phyloP scores from a whole-genome alignment of 2,329 filamentous ascomycete species.

The Fusarium sterilihyphosum region DNA sequence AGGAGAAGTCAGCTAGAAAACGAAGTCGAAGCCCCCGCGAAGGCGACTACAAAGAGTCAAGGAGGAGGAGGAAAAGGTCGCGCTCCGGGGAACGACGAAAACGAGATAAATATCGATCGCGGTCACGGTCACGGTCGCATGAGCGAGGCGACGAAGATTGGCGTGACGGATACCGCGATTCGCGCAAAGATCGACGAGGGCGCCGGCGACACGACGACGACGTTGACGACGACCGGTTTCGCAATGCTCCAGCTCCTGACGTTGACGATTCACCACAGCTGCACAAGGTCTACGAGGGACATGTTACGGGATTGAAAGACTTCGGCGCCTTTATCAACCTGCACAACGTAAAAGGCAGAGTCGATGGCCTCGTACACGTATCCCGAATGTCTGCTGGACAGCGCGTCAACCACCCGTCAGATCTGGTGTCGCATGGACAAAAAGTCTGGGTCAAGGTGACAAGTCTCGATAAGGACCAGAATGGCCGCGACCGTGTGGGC shows the following conservation, averaged over 20 bases:
- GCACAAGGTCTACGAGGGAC: constrained; percentile 89
- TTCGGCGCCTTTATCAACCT: constrained; percentile 96
- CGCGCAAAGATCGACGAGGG: constrained; percentile 48
- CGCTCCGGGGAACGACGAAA: constrained; percentile 54
- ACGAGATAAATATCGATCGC: constrained; percentile 49
- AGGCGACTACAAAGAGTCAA: constrained; percentile 56
- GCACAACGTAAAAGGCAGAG: constrained; percentile 85
- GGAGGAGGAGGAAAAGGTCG: constrained; percentile 52
- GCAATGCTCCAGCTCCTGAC: constrained; percentile 74
- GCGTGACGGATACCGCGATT: constrained; percentile 48
- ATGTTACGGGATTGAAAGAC: constrained; percentile 91
- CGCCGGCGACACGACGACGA: constrained; percentile 56
- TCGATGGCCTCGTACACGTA: constrained; percentile 93
- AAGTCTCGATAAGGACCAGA: constrained; percentile 71
- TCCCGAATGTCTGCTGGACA: constrained; percentile 87
- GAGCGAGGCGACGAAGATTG: constrained; percentile 58
- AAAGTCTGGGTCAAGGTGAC: constrained; percentile 91
- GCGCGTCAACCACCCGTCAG: constrained; percentile 90
- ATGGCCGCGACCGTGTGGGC: constrained; percentile 74
- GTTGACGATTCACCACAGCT: constrained; percentile 83
- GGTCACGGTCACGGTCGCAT: constrained; percentile 52
- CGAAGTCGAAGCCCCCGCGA: constrained; percentile 66
- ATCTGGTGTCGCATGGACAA: constrained; percentile 83
- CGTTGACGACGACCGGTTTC: constrained; percentile 65
- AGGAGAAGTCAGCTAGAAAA: constrained; percentile 61